A percentile compares a stretch with the other conserved stretches of the same genome.
Conservation (phyloP, 495 filamentous ascomycete species). For the Lasiosphaeria miniovina region DNA sequence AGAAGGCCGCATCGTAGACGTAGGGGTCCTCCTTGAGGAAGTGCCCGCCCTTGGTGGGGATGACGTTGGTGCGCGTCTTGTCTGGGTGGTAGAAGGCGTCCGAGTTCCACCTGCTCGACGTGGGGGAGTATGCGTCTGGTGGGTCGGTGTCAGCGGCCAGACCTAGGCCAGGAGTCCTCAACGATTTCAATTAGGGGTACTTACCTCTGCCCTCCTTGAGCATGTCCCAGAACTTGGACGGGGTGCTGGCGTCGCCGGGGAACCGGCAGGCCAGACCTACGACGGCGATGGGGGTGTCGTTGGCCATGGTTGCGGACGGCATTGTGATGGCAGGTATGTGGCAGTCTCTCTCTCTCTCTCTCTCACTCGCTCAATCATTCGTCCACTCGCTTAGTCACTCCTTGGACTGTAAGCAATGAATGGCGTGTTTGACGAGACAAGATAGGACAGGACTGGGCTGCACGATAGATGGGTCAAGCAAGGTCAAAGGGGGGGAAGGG, state of each 20-base stretch:
- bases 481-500: too few relatives aligned
- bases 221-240: slow-evolving; percentile 5
- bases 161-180: too few relatives aligned
- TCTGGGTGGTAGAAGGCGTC: slow-evolving; percentile 4
- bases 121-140: background rate
- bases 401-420: too few relatives aligned
- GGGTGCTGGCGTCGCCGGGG: slow-evolving; percentile 2
- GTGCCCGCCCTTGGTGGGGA: slow-evolving; percentile 62
- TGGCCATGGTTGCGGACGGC: too few relatives aligned
- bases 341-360: too few relatives aligned
- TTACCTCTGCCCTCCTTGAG: background rate
- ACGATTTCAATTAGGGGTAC: background rate
- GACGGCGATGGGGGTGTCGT: slow-evolving; percentile 2
- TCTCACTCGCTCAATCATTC: too few relatives aligned
- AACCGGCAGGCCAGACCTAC: slow-evolving; percentile 8
- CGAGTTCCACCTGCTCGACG: background rate
- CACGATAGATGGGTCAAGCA: too few relatives aligned
- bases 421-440: too few relatives aligned
- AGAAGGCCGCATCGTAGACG: slow-evolving; percentile 53
- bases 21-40: slow-evolving; percentile 42
- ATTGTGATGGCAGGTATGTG: too few relatives aligned
- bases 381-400: too few relatives aligned
- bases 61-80: background rate
- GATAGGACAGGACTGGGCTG: too few relatives aligned
- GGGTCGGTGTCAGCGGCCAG: too few relatives aligned